Percentiles rank a stretch among this genome's conserved stretches.
phyloP scores from a whole-genome alignment of 345 rosid species.

The Excoecaria cochinchinensis region DNA sequence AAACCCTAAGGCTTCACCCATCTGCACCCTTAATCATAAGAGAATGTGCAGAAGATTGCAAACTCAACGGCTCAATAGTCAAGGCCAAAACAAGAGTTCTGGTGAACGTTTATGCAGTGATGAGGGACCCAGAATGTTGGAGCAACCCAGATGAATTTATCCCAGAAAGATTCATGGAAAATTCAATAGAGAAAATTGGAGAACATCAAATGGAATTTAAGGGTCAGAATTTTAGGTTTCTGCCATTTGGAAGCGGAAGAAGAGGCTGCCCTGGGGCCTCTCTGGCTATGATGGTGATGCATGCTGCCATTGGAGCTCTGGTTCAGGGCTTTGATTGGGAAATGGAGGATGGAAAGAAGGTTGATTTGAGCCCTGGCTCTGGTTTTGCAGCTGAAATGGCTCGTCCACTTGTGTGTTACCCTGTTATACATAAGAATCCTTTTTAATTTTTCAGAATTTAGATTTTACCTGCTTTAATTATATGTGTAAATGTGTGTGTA shows the following conservation, averaged over 20 bases:
- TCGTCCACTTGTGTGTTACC: slow-evolving; percentile 34
- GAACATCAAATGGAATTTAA: slow-evolving; percentile 58
- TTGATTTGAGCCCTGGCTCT: slow-evolving; percentile 34
- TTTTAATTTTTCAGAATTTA: neutral
- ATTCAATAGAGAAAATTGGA: slow-evolving; percentile 31
- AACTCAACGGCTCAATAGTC: slow-evolving; percentile 30
- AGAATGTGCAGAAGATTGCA: slow-evolving; percentile 48
- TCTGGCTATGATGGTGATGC: slow-evolving; percentile 53
- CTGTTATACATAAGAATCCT: slow-evolving; percentile 14
- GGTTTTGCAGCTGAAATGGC: slow-evolving; percentile 46
- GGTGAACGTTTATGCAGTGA: slow-evolving; percentile 42
- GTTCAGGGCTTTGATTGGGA: slow-evolving; percentile 48
- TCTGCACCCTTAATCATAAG: slow-evolving; percentile 52
- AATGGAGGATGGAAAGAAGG: slow-evolving; percentile 23
- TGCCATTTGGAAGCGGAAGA: slow-evolving; percentile 62
- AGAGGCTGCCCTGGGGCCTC: slow-evolving; percentile 58
- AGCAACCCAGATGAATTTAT: slow-evolving; percentile 34
- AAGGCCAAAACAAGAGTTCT: slow-evolving; percentile 44
- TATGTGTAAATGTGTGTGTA: too few species aligned
- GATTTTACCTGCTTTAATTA: too few species aligned
- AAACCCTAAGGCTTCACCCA: slow-evolving; percentile 48
- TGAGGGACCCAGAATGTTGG: slow-evolving; percentile 51
- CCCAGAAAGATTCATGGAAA: slow-evolving; percentile 37
- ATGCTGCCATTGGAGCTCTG: slow-evolving; percentile 36
- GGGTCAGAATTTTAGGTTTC: slow-evolving; percentile 56